Evolutionary conservation across 768 basidiomycete genomes (phyloP).

Genomic region (Chalciporus sphaerocephalus): DNA sequence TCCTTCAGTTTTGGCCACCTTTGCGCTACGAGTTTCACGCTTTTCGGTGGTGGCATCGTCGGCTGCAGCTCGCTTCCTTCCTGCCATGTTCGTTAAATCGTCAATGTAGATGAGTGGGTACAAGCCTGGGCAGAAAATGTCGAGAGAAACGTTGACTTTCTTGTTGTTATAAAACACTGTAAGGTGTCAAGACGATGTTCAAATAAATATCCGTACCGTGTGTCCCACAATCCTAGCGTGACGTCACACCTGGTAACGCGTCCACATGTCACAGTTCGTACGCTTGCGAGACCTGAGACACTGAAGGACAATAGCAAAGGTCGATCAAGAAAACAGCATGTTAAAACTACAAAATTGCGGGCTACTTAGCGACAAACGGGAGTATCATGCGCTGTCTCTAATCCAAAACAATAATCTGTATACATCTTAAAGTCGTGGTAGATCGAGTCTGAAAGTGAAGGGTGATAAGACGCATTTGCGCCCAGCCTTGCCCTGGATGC

Average conservation of each 20-base stretch:
- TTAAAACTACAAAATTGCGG: constrained; percentile 26
- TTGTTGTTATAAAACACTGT: constrained; percentile 10
- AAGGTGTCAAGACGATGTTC: constrained; percentile 18
- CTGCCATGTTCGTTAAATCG: constrained; percentile 25
- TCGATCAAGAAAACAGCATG: constrained; percentile 26
- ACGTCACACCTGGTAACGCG: constrained; percentile 32
- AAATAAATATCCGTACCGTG: constrained; percentile 23
- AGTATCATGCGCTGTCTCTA: constrained; percentile 8
- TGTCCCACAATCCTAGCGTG: constrained; percentile 18
- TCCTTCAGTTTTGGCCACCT: constrained; percentile 46
- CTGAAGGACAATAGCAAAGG: constrained; percentile 4
- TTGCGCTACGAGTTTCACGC: constrained; percentile 44
- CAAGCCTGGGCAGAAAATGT: not conserved
- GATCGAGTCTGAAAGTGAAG: constrained; percentile 10
- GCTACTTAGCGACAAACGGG: constrained; percentile 25
- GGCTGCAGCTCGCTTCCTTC: constrained; percentile 46
- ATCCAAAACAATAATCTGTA: constrained; percentile 9
- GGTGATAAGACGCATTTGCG: constrained; percentile 3
- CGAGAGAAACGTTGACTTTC: not conserved
- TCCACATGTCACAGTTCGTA: constrained; percentile 8
- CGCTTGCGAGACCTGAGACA: not conserved
- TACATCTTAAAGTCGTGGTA: constrained; percentile 14
- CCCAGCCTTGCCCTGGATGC: constrained; percentile 10
- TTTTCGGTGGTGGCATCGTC: constrained; percentile 28
- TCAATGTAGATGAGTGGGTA: not conserved